A percentile compares a stretch with the other conserved stretches of the same genome.
Evolutionary conservation across 441 rosid genomes (phyloP).

Genomic region (Manihot esculenta): DNA sequence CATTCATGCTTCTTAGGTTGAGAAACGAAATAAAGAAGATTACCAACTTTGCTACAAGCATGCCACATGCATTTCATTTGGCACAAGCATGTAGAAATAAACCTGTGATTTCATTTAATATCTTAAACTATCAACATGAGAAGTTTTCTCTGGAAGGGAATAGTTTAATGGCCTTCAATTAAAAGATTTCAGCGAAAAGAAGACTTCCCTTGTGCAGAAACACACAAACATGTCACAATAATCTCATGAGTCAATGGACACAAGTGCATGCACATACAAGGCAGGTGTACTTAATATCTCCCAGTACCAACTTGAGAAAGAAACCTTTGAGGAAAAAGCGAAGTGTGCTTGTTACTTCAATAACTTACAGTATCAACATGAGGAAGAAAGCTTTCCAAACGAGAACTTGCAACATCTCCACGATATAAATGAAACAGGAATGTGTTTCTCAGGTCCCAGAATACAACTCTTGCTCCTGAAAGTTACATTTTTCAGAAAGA

Average conservation of each 20-base stretch:
- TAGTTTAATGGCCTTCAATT: no score
- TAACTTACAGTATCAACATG: slow-evolving; percentile 75
- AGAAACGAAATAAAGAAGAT: slow-evolving; percentile 20
- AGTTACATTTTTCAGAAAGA: slow-evolving; percentile 19
- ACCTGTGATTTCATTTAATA: background rate
- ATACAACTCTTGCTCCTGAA: slow-evolving; percentile 78
- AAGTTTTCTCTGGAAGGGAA: background rate
- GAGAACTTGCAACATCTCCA: slow-evolving; percentile 71
- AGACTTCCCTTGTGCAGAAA: no score
- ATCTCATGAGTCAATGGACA: background rate
- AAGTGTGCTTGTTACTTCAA: no score
- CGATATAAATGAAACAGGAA: slow-evolving; percentile 72
- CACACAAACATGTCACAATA: no score
- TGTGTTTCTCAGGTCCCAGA: slow-evolving; percentile 89
- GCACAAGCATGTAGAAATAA: background rate
- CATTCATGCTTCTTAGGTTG: slow-evolving; percentile 27
- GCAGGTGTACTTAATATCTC: background rate
- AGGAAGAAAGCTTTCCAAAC: slow-evolving; percentile 75
- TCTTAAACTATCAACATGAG: background rate
- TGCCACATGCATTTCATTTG: background rate
- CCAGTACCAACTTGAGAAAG: background rate
- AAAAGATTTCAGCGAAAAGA: no score
- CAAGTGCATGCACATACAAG: no score
- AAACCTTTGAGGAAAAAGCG: slow-evolving; percentile 9
- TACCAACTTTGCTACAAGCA: background rate